Percentiles rank a stretch among this genome's conserved stretches.
phyloP scores from a whole-genome alignment of 2,329 filamentous ascomycete species.

The Didymella glomerata region DNA sequence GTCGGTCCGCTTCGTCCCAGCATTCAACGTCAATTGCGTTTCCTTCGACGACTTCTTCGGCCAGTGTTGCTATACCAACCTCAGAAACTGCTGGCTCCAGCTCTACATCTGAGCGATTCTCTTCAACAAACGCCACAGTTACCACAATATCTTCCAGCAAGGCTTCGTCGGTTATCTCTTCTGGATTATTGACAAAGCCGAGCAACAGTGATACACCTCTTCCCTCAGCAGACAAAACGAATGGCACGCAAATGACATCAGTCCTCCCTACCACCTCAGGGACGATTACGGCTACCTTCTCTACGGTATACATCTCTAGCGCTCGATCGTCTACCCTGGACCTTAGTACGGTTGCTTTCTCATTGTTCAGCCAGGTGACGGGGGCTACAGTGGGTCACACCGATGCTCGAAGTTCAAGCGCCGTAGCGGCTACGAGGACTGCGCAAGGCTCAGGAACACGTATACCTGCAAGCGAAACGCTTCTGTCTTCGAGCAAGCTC shows the following conservation, averaged over 20 bases:
- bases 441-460: neutral
- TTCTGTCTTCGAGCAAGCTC: neutral
- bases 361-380: constrained; percentile 10
- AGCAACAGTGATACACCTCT: neutral
- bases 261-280: neutral
- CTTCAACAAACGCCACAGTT: neutral
- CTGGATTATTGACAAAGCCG: neutral
- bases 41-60: neutral
- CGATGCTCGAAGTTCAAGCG: neutral
- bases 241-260: neutral
- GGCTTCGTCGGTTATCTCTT: neutral
- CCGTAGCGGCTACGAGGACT: neutral
- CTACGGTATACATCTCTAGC: constrained; percentile 14
- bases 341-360: constrained; percentile 14
- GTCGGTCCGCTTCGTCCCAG: neutral
- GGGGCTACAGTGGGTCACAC: constrained; percentile 8
- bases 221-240: neutral
- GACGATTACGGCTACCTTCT: constrained; percentile 14
- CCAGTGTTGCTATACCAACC: neutral
- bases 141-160: neutral
- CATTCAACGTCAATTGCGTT: neutral
- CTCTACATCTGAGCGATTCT: neutral
- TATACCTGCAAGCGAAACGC: constrained; percentile 14
- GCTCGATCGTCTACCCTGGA: constrained; percentile 2
- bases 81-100: constrained; percentile 1